These are phyloP conservation scores for Aspergillus spinulosporus DNA, from an alignment of 2,329 filamentous ascomycete genomes.

Conservation along the genomic window DNA sequence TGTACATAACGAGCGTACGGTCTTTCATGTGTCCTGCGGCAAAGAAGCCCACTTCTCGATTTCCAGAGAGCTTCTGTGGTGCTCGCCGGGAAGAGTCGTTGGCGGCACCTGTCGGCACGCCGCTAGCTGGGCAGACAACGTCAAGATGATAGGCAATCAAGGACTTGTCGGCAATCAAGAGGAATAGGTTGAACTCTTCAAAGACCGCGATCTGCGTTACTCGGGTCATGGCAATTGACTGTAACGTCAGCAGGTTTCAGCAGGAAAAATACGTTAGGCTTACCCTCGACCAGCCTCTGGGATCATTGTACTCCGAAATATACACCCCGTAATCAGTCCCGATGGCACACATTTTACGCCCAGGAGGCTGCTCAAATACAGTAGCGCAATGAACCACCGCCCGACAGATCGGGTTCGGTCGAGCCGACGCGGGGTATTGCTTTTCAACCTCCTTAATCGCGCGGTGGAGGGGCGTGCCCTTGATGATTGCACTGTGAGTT, in stretches of 20 bases:
- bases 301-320: conserved; percentile 83
- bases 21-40: conserved; percentile 97
- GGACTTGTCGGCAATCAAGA: conserved; percentile 87
- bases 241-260: not conserved
- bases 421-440: conserved; percentile 61
- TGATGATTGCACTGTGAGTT: conserved; percentile 73
- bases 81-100: conserved; percentile 76
- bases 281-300: conserved; percentile 87
- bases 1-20: conserved; percentile 90
- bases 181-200: conserved; percentile 90
- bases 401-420: conserved; percentile 75
- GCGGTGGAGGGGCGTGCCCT: conserved; percentile 86
- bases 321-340: conserved; percentile 95
- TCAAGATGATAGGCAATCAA: conserved; percentile 94
- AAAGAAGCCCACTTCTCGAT: conserved; percentile 95
- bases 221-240: conserved; percentile 73
- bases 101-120: conserved; percentile 52
- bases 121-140: conserved; percentile 63
- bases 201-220: conserved; percentile 93
- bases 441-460: conserved; percentile 87
- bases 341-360: conserved; percentile 85
- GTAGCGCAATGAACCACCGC: conserved; percentile 91
- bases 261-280: conserved; percentile 36
- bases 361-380: conserved; percentile 76
- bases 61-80: conserved; percentile 84